Evolutionary conservation across 2,329 filamentous ascomycete species (phyloP), one percentile per base, ranked within the genome.

Genomic region (Stagonosporopsis tanaceti): DNA sequence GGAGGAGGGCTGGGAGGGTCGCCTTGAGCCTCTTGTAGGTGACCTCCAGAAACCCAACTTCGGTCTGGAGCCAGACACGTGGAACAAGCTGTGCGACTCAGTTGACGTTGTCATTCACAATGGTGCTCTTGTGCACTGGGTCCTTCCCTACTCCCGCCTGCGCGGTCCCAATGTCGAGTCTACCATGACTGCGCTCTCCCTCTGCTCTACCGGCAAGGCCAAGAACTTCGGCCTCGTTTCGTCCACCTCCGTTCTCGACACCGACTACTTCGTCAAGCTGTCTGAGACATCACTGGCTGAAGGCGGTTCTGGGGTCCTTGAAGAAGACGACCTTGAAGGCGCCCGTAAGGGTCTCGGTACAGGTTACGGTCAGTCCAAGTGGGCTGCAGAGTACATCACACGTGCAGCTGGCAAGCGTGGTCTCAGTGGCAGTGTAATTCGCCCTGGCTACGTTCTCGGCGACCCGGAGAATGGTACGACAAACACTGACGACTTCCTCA

Each of bases 291-390:
- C 82, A 53, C 78, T 85, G 30, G 81, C 81, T 11, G 83, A 84
- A 30, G 89, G 90, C 9, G 86, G 85, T 7, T 81, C 80, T 20
- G 86, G 86, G 12, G 84, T 97, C 15, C 81, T 83, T 20, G 94
- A 97, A 75, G 82, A 82, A 0, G 93, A 97, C 72, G 88, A 94
- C 63, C 82, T 97, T 60, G 81, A 86, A 64, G 92, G 93, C 50
- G 93, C 91, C 69, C 84, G 87, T 37, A 87, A 81, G 50, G 91
- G 91, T 30, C 86, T 97, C 1, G 87, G 87, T 37, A 97, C 91
- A 1, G 93, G 94, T 5, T 97, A 97, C 69, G 93, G 94, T 2
- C 93, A 97, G 76, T 87, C 86, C 63, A 97, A 98, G 79, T 97
- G 93, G 93, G 90, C 86, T 6, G 84, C 85, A 3, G 87, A 89